Evolutionary conservation across 1,284 basidiomycete genomes (phyloP).

Genomic region (Microbotryomycetes sp.): DNA sequence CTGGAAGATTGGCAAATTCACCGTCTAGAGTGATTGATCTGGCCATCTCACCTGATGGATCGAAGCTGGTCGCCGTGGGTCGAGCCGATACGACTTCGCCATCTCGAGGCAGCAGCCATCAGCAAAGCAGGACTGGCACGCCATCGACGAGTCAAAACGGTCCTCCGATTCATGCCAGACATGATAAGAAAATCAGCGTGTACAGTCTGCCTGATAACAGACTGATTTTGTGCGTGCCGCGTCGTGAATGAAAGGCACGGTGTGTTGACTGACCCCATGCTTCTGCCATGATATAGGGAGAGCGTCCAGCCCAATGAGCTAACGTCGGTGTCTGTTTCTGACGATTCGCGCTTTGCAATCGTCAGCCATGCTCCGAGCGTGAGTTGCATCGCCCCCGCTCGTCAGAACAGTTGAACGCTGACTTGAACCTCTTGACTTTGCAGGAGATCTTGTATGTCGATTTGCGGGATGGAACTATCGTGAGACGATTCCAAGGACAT

Average conservation of each 20-base stretch:
- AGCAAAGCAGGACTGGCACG: constrained; percentile 37
- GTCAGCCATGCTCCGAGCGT: constrained; percentile 82
- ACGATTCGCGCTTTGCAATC: constrained; percentile 77
- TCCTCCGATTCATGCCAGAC: constrained; percentile 39
- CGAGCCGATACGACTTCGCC: constrained; percentile 37
- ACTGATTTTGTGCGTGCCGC: constrained; percentile 39
- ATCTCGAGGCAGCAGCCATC: background rate
- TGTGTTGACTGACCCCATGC: too few species aligned
- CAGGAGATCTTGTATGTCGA: constrained; percentile 88
- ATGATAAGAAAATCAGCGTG: constrained; percentile 58
- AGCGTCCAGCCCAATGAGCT: constrained; percentile 52
- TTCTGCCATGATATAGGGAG: too few species aligned
- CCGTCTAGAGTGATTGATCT: constrained; percentile 83
- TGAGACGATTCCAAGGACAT: constrained; percentile 75
- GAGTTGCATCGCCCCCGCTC: constrained; percentile 42
- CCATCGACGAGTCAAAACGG: constrained; percentile 13
- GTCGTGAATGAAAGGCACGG: too few species aligned
- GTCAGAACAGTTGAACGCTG: background rate
- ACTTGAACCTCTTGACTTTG: background rate
- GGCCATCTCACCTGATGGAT: constrained; percentile 76
- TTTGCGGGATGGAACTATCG: constrained; percentile 55
- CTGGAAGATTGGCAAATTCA: constrained; percentile 62
- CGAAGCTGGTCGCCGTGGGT: constrained; percentile 74
- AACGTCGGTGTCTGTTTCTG: constrained; percentile 79
- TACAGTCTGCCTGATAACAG: constrained; percentile 58